A percentile compares a stretch with the other conserved stretches of the same genome.
Evolutionary conservation across 495 filamentous ascomycete genomes (phyloP).

Genomic region (Podospora pseudoanserina): DNA sequence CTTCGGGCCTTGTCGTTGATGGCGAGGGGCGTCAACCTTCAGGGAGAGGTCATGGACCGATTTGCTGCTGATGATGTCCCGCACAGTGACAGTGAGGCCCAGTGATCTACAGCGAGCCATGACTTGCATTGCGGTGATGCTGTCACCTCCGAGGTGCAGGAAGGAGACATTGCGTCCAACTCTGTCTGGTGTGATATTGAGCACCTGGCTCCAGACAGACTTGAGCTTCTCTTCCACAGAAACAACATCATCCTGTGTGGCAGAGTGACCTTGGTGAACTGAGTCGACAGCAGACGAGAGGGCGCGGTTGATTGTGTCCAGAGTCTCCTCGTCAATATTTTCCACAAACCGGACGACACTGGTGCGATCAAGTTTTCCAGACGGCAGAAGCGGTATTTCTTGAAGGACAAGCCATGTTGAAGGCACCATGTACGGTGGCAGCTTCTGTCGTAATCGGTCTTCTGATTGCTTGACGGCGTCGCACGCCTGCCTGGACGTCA

Average conservation of each 20-base stretch:
- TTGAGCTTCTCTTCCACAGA: slow-evolving; percentile 19
- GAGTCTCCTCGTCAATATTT: slow-evolving; percentile 12
- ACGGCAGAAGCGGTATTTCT: slow-evolving; percentile 47
- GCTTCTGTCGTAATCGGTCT: slow-evolving; percentile 20
- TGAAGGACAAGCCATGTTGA: slow-evolving; percentile 51
- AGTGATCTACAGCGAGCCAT: slow-evolving; percentile 20
- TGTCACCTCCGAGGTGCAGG: slow-evolving; percentile 32
- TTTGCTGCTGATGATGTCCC: slow-evolving; percentile 24
- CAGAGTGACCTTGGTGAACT: background rate
- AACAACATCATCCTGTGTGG: background rate
- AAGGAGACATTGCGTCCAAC: slow-evolving; percentile 37
- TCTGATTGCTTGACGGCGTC: slow-evolving; percentile 25
- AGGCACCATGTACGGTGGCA: slow-evolving; percentile 55
- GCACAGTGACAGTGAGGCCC: slow-evolving; percentile 19
- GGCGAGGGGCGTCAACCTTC: slow-evolving; percentile 9
- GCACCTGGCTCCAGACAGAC: slow-evolving; percentile 50
- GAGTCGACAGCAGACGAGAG: background rate
- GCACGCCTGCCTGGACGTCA: slow-evolving; percentile 13
- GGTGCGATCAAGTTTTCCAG: slow-evolving; percentile 56
- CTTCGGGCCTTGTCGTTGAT: background rate
- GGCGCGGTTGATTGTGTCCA: slow-evolving; percentile 14
- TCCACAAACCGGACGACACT: slow-evolving; percentile 23
- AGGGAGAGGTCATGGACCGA: slow-evolving; percentile 24
- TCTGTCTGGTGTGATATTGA: slow-evolving; percentile 43
- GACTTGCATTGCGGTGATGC: slow-evolving; percentile 34